A percentile compares a stretch with the other conserved stretches of the same genome.
These are phyloP conservation scores for Kalaharituber pfeilii DNA, from an alignment of 2,329 filamentous ascomycete species.

Conservation along the genomic window DNA sequence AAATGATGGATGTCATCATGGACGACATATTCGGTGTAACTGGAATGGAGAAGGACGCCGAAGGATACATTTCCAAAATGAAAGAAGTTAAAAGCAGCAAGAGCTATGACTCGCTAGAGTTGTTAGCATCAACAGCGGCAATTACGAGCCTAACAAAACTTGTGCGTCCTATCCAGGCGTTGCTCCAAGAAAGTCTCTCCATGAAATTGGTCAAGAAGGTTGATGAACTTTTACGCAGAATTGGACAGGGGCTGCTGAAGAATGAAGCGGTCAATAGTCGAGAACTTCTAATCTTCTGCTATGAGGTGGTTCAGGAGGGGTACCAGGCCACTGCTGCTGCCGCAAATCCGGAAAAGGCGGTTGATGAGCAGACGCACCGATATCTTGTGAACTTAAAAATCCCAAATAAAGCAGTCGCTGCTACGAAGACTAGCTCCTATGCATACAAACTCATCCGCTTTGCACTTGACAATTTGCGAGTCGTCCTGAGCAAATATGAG, in stretches of 20 bases:
- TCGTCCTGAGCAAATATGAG: slow-evolving; percentile 72
- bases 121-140: slow-evolving; percentile 69
- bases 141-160: slow-evolving; percentile 56
- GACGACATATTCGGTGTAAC: slow-evolving; percentile 89
- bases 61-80: slow-evolving; percentile 87
- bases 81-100: slow-evolving; percentile 97
- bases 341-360: slow-evolving; percentile 31
- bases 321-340: slow-evolving; percentile 46
- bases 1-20: slow-evolving; percentile 74
- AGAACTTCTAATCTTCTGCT: slow-evolving; percentile 84
- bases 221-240: slow-evolving; percentile 68
- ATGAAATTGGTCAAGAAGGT: slow-evolving; percentile 73
- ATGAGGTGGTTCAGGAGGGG: slow-evolving; percentile 77
- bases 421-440: slow-evolving; percentile 57
- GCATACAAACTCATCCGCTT: slow-evolving; percentile 79
- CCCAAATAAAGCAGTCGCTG: slow-evolving; percentile 54
- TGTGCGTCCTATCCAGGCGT: slow-evolving; percentile 56
- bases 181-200: slow-evolving; percentile 71
- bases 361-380: slow-evolving; percentile 46
- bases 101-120: slow-evolving; percentile 92
- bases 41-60: slow-evolving; percentile 91
- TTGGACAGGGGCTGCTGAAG: slow-evolving; percentile 64
- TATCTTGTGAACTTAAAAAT: slow-evolving; percentile 66
- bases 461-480: slow-evolving; percentile 68
- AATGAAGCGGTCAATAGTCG: slow-evolving; percentile 63